phyloP scores from a whole-genome alignment of 2,329 filamentous ascomycete genomes.

The Rasamsonia emersonii region DNA sequence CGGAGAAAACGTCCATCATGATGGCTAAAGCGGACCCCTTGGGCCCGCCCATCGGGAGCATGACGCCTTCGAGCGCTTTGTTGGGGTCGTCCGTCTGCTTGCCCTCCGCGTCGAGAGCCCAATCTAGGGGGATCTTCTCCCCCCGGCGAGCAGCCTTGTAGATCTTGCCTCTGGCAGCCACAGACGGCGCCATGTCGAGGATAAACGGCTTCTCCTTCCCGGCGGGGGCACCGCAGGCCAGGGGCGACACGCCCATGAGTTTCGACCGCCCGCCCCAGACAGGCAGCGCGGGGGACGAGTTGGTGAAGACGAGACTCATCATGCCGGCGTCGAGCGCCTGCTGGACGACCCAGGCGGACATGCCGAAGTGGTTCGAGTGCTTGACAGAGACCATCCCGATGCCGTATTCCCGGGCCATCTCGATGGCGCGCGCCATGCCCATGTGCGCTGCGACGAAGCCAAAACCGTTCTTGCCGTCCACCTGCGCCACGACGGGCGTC shows the following conservation, averaged over 20 bases:
- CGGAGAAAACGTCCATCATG: constrained; percentile 88
- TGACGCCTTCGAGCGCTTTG: constrained; percentile 64
- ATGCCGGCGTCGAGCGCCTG: constrained; percentile 64
- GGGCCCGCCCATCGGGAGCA: constrained; percentile 78
- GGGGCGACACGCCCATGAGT: constrained; percentile 64
- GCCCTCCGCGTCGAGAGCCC: constrained; percentile 67
- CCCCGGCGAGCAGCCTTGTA: constrained; percentile 36
- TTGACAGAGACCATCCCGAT: constrained; percentile 70
- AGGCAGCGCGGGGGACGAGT: constrained; percentile 63
- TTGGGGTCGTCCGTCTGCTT: constrained; percentile 62
- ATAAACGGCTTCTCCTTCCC: constrained; percentile 51
- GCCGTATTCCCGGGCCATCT: constrained; percentile 55
- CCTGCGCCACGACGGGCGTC: constrained; percentile 63
- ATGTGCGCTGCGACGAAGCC: constrained; percentile 62
- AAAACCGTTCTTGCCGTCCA: constrained; percentile 63
- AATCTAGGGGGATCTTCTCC: constrained; percentile 43
- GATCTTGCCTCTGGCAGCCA: constrained; percentile 39
- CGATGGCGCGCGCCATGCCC: constrained; percentile 60
- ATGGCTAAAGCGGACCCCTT: constrained; percentile 70
- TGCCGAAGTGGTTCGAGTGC: constrained; percentile 75
- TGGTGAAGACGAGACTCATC: constrained; percentile 64
- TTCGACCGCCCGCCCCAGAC: constrained; percentile 61
- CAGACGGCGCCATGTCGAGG: constrained; percentile 38
- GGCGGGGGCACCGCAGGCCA: constrained; percentile 66
- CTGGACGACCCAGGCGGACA: constrained; percentile 73